phyloP scores from a whole-genome alignment of 2,329 filamentous ascomycete genomes.

The Knoxdaviesia capensis region DNA sequence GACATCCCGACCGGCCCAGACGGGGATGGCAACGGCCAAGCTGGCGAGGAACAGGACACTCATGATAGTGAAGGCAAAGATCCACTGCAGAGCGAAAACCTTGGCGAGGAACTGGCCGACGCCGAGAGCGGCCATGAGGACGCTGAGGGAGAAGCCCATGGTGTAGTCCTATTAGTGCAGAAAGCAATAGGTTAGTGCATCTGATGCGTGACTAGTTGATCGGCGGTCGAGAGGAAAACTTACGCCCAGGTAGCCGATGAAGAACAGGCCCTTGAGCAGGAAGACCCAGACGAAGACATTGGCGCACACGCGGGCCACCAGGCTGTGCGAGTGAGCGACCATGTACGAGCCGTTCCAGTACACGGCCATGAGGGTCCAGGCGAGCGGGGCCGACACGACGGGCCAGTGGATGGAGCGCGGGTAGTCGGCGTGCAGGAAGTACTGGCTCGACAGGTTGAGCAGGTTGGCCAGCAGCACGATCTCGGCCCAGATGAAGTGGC shows the following conservation, averaged over 20 bases:
- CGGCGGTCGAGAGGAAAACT: slow-evolving; percentile 5
- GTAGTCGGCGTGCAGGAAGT: slow-evolving; percentile 59
- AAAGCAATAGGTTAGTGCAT: not conserved
- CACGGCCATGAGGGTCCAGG: slow-evolving; percentile 67
- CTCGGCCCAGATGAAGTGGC: slow-evolving; percentile 56
- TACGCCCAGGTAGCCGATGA: slow-evolving; percentile 54
- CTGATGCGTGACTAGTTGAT: slow-evolving; percentile 1
- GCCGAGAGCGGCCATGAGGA: slow-evolving; percentile 54
- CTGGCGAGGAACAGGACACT: slow-evolving; percentile 51
- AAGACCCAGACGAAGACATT: slow-evolving; percentile 82
- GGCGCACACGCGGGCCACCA: slow-evolving; percentile 59
- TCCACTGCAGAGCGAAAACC: slow-evolving; percentile 70
- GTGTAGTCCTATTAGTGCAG: slow-evolving; percentile 35
- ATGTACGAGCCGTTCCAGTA: slow-evolving; percentile 82
- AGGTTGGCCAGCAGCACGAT: slow-evolving; percentile 63
- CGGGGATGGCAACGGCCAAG: slow-evolving; percentile 41
- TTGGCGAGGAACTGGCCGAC: slow-evolving; percentile 58
- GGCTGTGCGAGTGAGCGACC: slow-evolving; percentile 42
- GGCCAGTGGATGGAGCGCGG: slow-evolving; percentile 59
- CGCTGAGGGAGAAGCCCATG: slow-evolving; percentile 60
- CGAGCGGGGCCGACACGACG: slow-evolving; percentile 56
- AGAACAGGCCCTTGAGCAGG: slow-evolving; percentile 56
- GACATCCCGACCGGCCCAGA: slow-evolving; percentile 36
- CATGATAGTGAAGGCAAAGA: slow-evolving; percentile 77
- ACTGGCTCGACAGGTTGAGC: slow-evolving; percentile 57